A percentile compares a stretch with the other conserved stretches of the same genome.
Conservation (phyloP, 2,329 filamentous ascomycete genomes). For the Pestalotiopsis sp. region DNA sequence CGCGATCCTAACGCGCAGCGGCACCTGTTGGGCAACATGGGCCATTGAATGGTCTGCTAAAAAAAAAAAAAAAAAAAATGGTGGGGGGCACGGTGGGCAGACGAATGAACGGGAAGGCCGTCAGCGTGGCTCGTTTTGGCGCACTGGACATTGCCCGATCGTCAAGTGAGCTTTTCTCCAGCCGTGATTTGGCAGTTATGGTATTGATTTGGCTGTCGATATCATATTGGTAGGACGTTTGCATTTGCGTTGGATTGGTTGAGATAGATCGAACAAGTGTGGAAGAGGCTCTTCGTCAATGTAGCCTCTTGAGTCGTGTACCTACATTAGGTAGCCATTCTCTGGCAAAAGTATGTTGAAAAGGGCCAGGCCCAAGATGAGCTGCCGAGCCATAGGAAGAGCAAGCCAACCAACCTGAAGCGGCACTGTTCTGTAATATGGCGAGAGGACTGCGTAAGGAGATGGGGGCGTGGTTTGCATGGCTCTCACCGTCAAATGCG, state of each 20-base stretch:
- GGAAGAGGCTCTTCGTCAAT: background rate
- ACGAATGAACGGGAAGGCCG: background rate
- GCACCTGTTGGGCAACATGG: background rate
- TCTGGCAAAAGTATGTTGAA: background rate
- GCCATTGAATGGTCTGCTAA: background rate
- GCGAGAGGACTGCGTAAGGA: background rate
- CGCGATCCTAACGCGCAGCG: background rate
- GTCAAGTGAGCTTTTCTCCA: background rate
- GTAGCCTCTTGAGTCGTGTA: background rate
- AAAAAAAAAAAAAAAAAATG: slow-evolving; percentile 7
- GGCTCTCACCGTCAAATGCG: background rate
- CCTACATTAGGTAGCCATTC: background rate
- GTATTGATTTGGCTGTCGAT: background rate
- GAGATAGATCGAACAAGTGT: background rate
- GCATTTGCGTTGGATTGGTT: background rate
- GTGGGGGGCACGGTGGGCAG: background rate
- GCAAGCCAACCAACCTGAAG: background rate
- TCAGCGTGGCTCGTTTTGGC: background rate
- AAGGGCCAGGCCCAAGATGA: background rate
- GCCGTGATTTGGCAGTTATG: background rate
- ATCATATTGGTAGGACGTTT: background rate
- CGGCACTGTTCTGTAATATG: background rate
- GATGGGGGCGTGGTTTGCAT: background rate
- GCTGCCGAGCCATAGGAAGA: background rate
- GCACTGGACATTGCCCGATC: background rate